Evolutionary conservation across 108 stramenopile genomes (phyloP), one percentile per base, ranked within the genome.

Genomic region (Pseudonitzschia multiseries): DNA sequence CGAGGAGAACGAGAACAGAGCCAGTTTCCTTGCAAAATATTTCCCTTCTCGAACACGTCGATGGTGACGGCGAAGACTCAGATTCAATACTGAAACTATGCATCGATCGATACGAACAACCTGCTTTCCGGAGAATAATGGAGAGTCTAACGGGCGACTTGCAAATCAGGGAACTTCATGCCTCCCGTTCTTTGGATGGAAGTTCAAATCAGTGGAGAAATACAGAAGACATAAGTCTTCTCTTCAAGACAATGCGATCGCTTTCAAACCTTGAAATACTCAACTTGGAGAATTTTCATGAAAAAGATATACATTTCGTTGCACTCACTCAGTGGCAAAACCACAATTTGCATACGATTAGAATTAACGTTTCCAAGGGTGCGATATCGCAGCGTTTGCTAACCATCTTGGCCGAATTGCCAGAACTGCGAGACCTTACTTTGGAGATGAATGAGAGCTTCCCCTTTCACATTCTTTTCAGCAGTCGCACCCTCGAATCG

Each of bases 221-320:
- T 46, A 43, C 18, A 31, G 41, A 42, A 42, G 65, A 65, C 21
- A 65, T 65, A 14, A 20, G 20, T 8, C 27, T 65, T 65, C 65
- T 65, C 20, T 65, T 65, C 44, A 26, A 65, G 21, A 46, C 65
- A 46, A 65, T 65, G 17, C 17, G 41, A 63, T 46, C 65, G 44
- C 65, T 65, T 43, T 41, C 65, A 17, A 65, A 65, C n/a, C 65
- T 65, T 17, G 20, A 46, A 46, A 42, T 22, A n/a, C 65, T 65
- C 42, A 46, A 42, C 21, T 46, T 65, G 24, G 41, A 36, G 0
- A 65, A 65, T n/a, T 65, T 65, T 65, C 65, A 43, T 24, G 13
- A 15, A 0, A 13, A 42, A 10, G 65, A 65, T 20, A n/a, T 65
- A n/a, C 43, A 65, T 43, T 24, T 27, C 44, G 42, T 65, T 27